Base-by-base conservation (phyloP, 148 eudicot species). In the Bassia scoparia region DNA sequence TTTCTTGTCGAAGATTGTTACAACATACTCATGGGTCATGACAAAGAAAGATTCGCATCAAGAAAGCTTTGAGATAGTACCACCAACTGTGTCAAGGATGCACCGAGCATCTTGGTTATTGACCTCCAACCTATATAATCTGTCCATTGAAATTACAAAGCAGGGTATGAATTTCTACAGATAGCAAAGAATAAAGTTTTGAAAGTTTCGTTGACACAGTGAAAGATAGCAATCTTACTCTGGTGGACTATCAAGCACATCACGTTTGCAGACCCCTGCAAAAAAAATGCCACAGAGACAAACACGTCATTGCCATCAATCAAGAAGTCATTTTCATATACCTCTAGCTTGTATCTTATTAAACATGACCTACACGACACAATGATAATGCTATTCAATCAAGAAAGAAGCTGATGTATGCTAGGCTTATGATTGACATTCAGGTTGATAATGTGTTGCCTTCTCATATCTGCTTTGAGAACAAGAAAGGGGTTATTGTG, bases 181-280 rank as follows among this genome's bases (percentile, higher is more conserved):
- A 62, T 48, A 27, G 20, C 12, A 53, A 18, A 26, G 0, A 7
- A 46, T 5, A 46, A 49, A 64, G 24, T 41, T 27, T 37, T 35
- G 59, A 46, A 20, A 41, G 38, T 54, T 71, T 12, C 6, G 20
- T 71, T 26, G 23, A 18, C 29, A 1, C 53, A 49, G 24, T 31
- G 48, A 63, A 61, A 43, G 71, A 24, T 18, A 74, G 44, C 30
- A 16, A 68, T 30, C 79, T 71, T 83, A 81, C 88, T 72, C 82
- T 38, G 68, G 74, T 60, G 81, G 80, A 80, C 76, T 82, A 53
- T 87, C 83, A 61, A 76, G 67, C 37, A 77, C 77, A 70, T 86
- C 79, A 65, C 50, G 68, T 29, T 69, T 71, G 38, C 26, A 38
- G 66, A 83, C 76, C 77, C 81, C 98, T 90, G 87, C 62, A 72